phyloP scores from a whole-genome alignment of 1,284 basidiomycete species.

The Boletus smithii region DNA sequence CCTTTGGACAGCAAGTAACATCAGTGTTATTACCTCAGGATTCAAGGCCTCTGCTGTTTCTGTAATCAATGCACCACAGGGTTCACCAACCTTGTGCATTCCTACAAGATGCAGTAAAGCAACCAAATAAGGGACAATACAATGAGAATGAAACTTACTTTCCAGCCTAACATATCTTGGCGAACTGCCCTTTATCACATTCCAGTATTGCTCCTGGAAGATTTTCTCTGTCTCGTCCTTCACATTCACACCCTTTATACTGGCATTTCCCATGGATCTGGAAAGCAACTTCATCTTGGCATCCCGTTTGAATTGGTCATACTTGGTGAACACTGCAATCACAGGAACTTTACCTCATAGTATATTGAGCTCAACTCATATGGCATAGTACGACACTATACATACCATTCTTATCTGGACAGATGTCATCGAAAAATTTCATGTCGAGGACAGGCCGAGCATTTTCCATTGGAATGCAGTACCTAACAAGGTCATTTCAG shows the following conservation, averaged over 20 bases:
- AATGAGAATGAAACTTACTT: background rate
- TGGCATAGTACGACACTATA: background rate
- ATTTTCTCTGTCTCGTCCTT: background rate
- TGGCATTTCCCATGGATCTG: background rate
- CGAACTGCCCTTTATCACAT: background rate
- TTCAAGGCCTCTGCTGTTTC: background rate
- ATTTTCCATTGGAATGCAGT: conserved; percentile 8
- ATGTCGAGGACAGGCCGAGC: background rate
- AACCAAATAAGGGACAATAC: background rate
- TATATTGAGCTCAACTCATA: background rate
- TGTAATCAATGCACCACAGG: background rate
- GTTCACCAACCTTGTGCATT: background rate
- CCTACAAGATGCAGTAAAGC: background rate
- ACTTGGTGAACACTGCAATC: conserved; percentile 11
- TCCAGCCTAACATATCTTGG: background rate
- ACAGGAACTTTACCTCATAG: background rate
- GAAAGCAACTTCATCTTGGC: background rate
- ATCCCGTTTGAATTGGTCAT: conserved; percentile 5
- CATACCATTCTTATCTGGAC: conserved; percentile 6
- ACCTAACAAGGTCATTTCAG: background rate
- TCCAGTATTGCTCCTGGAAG: background rate
- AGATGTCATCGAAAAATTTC: background rate
- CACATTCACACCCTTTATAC: background rate
- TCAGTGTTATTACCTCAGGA: background rate
- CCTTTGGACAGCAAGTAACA: background rate